Evolutionary conservation across 345 rosid species (phyloP).

Genomic region (Lepidium didymum): DNA sequence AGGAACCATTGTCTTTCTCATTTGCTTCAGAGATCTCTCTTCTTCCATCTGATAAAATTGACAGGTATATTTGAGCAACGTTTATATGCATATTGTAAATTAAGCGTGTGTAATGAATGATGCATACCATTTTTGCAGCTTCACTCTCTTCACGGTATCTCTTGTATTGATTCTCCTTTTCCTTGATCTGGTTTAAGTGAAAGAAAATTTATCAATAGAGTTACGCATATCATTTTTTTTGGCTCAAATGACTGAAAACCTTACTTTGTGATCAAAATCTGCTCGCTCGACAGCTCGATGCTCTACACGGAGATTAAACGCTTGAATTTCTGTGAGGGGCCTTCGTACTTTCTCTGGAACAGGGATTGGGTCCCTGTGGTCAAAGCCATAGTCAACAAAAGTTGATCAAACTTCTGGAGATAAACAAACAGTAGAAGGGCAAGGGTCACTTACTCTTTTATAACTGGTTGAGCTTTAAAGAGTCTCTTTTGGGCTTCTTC

Average conservation of each 20-base stretch:
- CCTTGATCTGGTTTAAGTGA: constrained; percentile 57
- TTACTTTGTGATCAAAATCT: constrained; percentile 85
- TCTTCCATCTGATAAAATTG: constrained; percentile 61
- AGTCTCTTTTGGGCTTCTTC: constrained; percentile 68
- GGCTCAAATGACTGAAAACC: neutral
- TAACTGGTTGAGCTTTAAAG: constrained; percentile 73
- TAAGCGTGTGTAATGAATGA: neutral
- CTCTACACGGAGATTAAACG: constrained; percentile 60
- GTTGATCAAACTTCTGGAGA: neutral
- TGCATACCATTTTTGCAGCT: constrained; percentile 67
- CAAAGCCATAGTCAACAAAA: constrained; percentile 7
- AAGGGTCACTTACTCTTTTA: constrained; percentile 54
- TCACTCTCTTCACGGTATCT: constrained; percentile 95
- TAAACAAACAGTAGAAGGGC: neutral
- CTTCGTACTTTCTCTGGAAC: constrained; percentile 78
- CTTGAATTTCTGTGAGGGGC: constrained; percentile 80
- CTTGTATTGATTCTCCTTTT: constrained; percentile 76
- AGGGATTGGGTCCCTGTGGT: constrained; percentile 81
- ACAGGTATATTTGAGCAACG: neutral
- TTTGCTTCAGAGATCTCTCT: constrained; percentile 79
- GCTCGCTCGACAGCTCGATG: constrained; percentile 74
- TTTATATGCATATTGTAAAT: neutral
- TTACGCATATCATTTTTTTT: too few species aligned
- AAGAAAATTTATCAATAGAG: neutral
- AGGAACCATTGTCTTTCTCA: constrained; percentile 90